Percentiles rank a stretch among this genome's conserved stretches.
phyloP scores from a whole-genome alignment of 148 eudicot genomes.

The Camellia sinensis region DNA sequence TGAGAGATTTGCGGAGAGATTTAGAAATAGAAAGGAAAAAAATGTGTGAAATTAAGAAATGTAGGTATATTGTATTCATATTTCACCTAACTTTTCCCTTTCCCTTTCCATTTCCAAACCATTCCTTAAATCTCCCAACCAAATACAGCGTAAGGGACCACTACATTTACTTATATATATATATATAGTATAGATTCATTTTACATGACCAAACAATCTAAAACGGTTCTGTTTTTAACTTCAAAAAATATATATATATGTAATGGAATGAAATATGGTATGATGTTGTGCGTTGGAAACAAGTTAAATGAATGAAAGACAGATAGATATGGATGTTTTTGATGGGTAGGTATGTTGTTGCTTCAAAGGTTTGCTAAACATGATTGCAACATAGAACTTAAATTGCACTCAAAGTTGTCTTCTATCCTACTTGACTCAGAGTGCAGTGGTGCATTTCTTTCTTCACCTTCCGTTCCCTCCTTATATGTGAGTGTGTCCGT shows the following conservation, averaged over 20 bases:
- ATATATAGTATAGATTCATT: no score
- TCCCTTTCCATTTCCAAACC: no score
- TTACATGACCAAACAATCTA: no score
- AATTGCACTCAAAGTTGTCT: conserved; percentile 35
- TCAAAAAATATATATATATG: background rate
- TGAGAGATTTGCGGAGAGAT: no score
- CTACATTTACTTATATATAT: no score
- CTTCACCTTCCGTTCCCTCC: conserved; percentile 13
- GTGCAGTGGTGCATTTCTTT: conserved; percentile 2
- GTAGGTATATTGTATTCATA: no score
- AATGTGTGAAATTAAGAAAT: no score
- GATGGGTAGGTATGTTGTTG: conserved; percentile 29
- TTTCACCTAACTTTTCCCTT: no score
- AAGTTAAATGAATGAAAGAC: background rate
- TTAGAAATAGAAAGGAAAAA: no score
- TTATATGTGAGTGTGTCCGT: background rate
- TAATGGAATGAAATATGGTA: no score
- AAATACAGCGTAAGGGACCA: no score
- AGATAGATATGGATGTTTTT: background rate
- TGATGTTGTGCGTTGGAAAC: background rate
- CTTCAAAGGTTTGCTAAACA: conserved; percentile 31
- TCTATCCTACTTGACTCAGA: background rate
- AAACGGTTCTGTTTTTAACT: background rate
- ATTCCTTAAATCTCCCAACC: no score
- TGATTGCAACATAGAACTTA: conserved; percentile 38